Evolutionary conservation across 768 basidiomycete genomes (phyloP).

Genomic region (Pisolithus marmoratus): DNA sequence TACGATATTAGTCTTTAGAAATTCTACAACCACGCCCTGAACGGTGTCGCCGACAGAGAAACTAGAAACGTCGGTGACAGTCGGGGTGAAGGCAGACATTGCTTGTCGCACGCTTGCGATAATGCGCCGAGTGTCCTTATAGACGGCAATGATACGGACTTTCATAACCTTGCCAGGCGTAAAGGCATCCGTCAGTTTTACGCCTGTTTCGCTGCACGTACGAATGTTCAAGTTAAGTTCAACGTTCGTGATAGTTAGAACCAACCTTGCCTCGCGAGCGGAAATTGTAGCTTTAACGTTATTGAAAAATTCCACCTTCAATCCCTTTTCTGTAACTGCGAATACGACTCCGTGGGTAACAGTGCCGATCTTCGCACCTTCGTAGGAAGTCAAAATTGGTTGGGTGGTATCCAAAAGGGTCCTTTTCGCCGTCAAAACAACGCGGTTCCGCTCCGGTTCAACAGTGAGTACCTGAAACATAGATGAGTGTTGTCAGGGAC

Average conservation of each 20-base stretch:
- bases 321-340: conserved; percentile 72
- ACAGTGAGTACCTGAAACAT: conserved; percentile 65
- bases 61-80: conserved; percentile 57
- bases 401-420: conserved; percentile 76
- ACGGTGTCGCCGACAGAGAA: conserved; percentile 75
- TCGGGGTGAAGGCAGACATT: conserved; percentile 40
- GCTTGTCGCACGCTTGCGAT: conserved; percentile 87
- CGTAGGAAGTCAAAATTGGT: conserved; percentile 58
- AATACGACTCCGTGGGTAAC: conserved; percentile 80
- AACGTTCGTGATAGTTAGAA: neutral
- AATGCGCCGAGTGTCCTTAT: conserved; percentile 56
- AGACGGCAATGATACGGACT: conserved; percentile 69
- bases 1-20: conserved; percentile 82
- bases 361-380: conserved; percentile 63
- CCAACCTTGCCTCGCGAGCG: conserved; percentile 74
- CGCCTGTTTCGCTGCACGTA: conserved; percentile 54
- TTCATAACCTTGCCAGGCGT: conserved; percentile 77
- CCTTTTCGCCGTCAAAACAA: conserved; percentile 89
- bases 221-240: neutral
- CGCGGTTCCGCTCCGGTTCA: conserved; percentile 73
- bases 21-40: conserved; percentile 63
- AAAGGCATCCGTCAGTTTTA: conserved; percentile 59
- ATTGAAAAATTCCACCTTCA: conserved; percentile 89
- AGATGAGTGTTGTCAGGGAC: neutral
- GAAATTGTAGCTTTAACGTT: conserved; percentile 81